Evolutionary conservation across 2,329 filamentous ascomycete species (phyloP), one percentile per base, ranked within the genome.

Genomic region (Samsoniella hepiali): DNA sequence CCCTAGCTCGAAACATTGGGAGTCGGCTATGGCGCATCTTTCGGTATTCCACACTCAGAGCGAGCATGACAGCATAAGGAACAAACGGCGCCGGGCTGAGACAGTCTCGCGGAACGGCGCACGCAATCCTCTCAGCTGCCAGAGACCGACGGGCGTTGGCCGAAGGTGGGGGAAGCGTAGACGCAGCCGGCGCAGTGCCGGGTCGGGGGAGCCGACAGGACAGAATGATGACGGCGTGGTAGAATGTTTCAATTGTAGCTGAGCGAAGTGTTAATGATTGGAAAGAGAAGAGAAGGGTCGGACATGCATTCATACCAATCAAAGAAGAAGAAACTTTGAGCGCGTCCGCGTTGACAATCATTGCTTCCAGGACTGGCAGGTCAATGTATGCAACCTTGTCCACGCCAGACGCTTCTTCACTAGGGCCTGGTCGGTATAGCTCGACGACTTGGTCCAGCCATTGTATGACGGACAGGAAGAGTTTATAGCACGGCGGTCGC

Each of bases 191-290:
- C 38, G 72, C 64, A 27, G 75, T 75, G 50, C 78, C 73, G 11
- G 75, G 76, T 11, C 79, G 72, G 3, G 81, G 76, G 5, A 82
- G 78, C n/a, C 86, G 80, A 57, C 84, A 87, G 0, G 85, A 88
- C 2, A 88, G 74, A 9, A 88, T 87, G 42, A 84, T 82, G 7
- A 89, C 82, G 3, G 85, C 84, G 67, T 88, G 85, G 68, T 89
- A 89, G 17, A 89, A 81, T 1, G 84, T 81, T 67, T 88, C 86
- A 7, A 88, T 78, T 0, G 86, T 87, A 8, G 80, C 84, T 86
- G 44, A 5, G 6, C 3, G 3, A 1, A 34, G n/a, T 62, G 58
- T 45, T 45, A 54, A 9, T 22, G 8, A n/a, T 1, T 45, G 29
- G n/a, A 36, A 36, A 6, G 1, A 34, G 32, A 1, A 11, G 3